Base-by-base conservation (phyloP, 441 rosid genomes). In the Breynia disticha region DNA sequence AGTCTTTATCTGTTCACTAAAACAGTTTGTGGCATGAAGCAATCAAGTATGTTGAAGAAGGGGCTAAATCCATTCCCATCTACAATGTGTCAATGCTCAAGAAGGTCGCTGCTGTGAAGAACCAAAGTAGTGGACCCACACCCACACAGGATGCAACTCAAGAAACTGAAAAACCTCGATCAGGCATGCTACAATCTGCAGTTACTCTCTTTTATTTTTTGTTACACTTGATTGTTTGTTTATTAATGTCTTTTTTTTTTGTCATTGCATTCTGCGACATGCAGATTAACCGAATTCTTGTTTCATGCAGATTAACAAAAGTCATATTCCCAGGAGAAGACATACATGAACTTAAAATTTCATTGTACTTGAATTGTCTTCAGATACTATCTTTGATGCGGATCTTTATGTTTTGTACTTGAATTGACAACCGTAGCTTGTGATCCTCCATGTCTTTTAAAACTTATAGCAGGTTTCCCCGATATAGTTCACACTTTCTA, bases 401-500 rank as follows among this genome's bases (percentile, higher is more conserved):
- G 68, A 86, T 83, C 67, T 81, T 86, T 46, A 82, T 80, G 67
- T 75, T 89, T 67, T 84, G 88, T 70, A 82, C 88, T 73, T 84
- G 79, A 62, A 84, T 79, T 39, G 97, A 80, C 64, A 89, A 46
- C 61, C 80, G 95, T 48, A 86, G 80, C 71, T 86, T 89, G 66
- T 89, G 86, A 69, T 86, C 86, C 74, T 89, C 97, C 21, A 89
- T 72, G 70, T 89, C 95, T 69, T 81, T 89, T 65, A 86, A 67
- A 32, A 89, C 78, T 22, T 90, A 84, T 57, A 86, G 82, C 62
- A 89, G 62, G 70, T 82, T 90, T 39, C 80, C 76, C 59, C 90
- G 70, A 68, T 90, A 90, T 52, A 75, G 88, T 70, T 82, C 88
- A 61, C 97, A 84, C 71, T 76, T 86, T 60, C 77, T 75, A 62